A percentile compares a stretch with the other conserved stretches of the same genome.
Conservation (phyloP, 129 eudicot species). For the Ambrosia artemisiifolia region DNA sequence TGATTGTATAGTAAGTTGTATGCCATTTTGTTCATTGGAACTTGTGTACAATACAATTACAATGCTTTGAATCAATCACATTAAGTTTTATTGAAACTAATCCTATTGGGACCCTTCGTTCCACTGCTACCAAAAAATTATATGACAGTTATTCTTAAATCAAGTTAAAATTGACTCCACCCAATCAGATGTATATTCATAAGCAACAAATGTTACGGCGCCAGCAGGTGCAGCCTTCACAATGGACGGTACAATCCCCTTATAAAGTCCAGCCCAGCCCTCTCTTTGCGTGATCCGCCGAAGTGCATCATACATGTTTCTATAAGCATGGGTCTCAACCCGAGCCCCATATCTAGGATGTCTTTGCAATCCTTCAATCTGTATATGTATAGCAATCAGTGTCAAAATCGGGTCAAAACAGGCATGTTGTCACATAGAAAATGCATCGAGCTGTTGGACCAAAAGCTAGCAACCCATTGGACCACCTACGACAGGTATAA, state of each 20-base stretch:
- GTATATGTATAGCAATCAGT: neutral
- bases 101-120: constrained; percentile 8
- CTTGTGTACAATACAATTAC: neutral
- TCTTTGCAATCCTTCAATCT: constrained; percentile 86
- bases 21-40: too few relatives aligned
- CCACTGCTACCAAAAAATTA: constrained; percentile 8
- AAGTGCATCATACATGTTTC: constrained; percentile 76
- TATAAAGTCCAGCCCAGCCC: constrained; percentile 92
- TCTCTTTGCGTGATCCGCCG: constrained; percentile 54
- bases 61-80: constrained; percentile 3
- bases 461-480: neutral
- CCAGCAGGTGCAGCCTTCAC: constrained; percentile 98
- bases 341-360: constrained; percentile 90
- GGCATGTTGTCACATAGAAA: neutral
- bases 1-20: too few relatives aligned
- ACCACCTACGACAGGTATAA: neutral
- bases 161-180: constrained; percentile 62
- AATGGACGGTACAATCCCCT: constrained; percentile 89
- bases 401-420: neutral
- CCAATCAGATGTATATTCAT: constrained; percentile 76
- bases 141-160: neutral
- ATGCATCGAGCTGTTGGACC: neutral
- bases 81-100: constrained; percentile 16
- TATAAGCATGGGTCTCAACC: constrained; percentile 63
- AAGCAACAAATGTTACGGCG: constrained; percentile 95